Conservation (phyloP, 768 basidiomycete species). For the Postia placenta region DNA sequence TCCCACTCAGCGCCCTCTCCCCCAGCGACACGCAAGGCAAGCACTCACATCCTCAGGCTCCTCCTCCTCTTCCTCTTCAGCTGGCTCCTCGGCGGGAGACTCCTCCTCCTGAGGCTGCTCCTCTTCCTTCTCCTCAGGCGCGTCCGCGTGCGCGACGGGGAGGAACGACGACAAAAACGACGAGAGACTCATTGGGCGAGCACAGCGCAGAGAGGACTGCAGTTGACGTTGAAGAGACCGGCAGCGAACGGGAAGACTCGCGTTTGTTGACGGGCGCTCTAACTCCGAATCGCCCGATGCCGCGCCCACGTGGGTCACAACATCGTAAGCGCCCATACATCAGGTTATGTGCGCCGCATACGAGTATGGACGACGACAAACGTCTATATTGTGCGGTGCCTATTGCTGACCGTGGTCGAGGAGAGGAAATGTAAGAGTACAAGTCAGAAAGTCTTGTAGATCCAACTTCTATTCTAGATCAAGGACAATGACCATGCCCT, state of each 20-base stretch:
- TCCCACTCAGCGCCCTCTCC: neutral
- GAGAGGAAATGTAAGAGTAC: too few species aligned
- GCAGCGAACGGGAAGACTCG: conserved; percentile 1
- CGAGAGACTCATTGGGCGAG: conserved; percentile 32
- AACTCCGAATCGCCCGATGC: neutral
- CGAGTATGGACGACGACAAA: too few species aligned
- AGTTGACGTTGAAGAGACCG: neutral
- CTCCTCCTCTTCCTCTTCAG: conserved; percentile 31
- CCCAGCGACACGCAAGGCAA: neutral
- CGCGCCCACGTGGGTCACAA: neutral
- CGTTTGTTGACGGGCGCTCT: neutral
- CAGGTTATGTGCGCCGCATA: too few species aligned
- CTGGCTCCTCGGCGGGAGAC: conserved; percentile 24
- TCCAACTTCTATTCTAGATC: conserved; percentile 18
- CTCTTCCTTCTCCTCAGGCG: conserved; percentile 32
- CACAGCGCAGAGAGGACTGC: neutral
- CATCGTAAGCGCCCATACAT: too few species aligned
- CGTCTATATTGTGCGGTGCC: too few species aligned
- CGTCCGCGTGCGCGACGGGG: conserved; percentile 35
- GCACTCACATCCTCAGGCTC: conserved; percentile 80
- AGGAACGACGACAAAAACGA: conserved; percentile 40
- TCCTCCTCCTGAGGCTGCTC: conserved; percentile 28
- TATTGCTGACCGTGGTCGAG: too few species aligned
- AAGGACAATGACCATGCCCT: conserved; percentile 40
- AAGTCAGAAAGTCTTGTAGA: too few species aligned